A percentile compares a stretch with the other conserved stretches of the same genome.
These are phyloP conservation scores for Coniochaeta ligniaria DNA, from an alignment of 2,329 filamentous ascomycete species.

Conservation along the genomic window DNA sequence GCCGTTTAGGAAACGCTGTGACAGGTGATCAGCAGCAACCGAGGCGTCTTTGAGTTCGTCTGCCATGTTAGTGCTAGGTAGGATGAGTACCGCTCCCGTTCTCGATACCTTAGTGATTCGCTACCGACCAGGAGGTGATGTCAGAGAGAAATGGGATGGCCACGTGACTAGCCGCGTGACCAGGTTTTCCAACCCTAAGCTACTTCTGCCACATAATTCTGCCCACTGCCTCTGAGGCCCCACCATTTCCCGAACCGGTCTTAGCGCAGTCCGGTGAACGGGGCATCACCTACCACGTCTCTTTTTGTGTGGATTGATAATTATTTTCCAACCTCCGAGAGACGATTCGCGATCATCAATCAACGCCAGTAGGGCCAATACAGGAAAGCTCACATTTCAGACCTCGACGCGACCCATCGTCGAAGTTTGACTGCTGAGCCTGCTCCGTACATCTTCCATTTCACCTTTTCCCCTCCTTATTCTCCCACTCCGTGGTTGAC, in stretches of 20 bases:
- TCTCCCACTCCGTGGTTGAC: constrained; percentile 15
- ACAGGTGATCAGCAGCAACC: too few relatives aligned
- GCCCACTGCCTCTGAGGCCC: not conserved
- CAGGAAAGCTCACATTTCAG: constrained; percentile 9
- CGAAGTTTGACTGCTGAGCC: constrained; percentile 15
- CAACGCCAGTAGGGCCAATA: constrained; percentile 11
- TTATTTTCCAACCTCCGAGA: constrained; percentile 11
- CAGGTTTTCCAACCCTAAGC: constrained; percentile 4
- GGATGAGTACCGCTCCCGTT: too few relatives aligned
- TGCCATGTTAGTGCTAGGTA: too few relatives aligned
- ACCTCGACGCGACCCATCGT: constrained; percentile 11
- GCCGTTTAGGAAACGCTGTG: too few relatives aligned
- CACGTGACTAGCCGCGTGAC: constrained; percentile 3
- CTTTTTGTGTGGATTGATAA: constrained; percentile 10
- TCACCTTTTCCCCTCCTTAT: constrained; percentile 4
- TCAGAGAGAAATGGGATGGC: not conserved
- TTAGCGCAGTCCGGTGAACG: constrained; percentile 1
- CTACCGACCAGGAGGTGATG: too few relatives aligned
- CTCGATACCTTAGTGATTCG: too few relatives aligned
- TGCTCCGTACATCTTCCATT: constrained; percentile 1
- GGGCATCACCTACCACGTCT: not conserved
- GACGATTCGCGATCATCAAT: constrained; percentile 11
- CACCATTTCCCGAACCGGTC: constrained; percentile 2
- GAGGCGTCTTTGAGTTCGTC: too few relatives aligned
- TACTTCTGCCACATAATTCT: constrained; percentile 2